A percentile compares a stretch with the other conserved stretches of the same genome.
Conservation (phyloP, 2,329 filamentous ascomycete genomes). For the Aureobasidium pullulans region DNA sequence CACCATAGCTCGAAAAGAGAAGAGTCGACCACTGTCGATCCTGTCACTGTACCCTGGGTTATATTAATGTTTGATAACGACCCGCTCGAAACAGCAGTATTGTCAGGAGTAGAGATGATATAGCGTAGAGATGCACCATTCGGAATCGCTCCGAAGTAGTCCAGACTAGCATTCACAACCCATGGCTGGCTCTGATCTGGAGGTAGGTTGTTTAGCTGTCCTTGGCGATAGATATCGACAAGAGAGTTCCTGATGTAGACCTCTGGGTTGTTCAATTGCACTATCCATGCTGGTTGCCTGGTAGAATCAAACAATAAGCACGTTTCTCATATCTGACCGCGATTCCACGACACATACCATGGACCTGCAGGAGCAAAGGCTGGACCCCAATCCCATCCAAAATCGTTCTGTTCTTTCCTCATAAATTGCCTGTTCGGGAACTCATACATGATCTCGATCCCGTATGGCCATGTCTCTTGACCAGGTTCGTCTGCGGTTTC, state of each 20-base stretch:
- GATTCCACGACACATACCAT: constrained; percentile 49
- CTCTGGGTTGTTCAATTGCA: constrained; percentile 41
- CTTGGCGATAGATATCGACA: constrained; percentile 52
- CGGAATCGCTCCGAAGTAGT: constrained; percentile 46
- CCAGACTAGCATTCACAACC: constrained; percentile 55
- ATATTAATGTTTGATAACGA: constrained; percentile 34
- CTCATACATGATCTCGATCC: constrained; percentile 44
- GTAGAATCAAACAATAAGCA: constrained; percentile 52
- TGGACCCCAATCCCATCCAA: constrained; percentile 53
- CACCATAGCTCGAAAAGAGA: constrained; percentile 51
- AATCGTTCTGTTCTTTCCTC: constrained; percentile 55
- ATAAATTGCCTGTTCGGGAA: constrained; percentile 50
- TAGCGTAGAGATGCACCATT: constrained; percentile 38
- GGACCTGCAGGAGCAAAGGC: constrained; percentile 56
- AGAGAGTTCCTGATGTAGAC: constrained; percentile 46
- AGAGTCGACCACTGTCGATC: constrained; percentile 37
- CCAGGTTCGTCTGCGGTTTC: constrained; percentile 44
- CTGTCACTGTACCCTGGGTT: constrained; percentile 41
- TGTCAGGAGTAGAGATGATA: constrained; percentile 38
- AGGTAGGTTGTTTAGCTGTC: constrained; percentile 51
- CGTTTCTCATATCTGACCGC: constrained; percentile 45
- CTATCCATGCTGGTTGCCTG: constrained; percentile 48
- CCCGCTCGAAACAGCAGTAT: constrained; percentile 33
- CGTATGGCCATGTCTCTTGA: constrained; percentile 42
- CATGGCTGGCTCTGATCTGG: constrained; percentile 51